Evolutionary conservation across 2,329 filamentous ascomycete genomes (phyloP).

Genomic region (Bipolaris gigantea): DNA sequence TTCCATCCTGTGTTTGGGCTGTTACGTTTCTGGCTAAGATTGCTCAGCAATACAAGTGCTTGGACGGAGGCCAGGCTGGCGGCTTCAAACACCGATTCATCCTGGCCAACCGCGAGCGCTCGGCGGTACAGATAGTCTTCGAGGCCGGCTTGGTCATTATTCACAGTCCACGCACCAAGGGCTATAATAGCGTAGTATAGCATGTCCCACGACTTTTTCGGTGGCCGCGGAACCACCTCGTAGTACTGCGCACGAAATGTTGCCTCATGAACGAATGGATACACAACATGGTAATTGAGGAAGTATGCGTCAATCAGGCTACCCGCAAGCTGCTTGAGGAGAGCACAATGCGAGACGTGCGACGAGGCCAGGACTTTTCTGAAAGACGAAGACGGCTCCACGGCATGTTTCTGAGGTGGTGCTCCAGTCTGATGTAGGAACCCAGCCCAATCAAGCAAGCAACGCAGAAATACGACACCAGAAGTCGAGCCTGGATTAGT

Average conservation of each 20-base stretch:
- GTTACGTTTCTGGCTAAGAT: constrained; percentile 30
- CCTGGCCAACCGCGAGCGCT: constrained; percentile 28
- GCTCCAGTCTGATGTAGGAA: constrained; percentile 28
- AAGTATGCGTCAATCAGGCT: constrained; percentile 31
- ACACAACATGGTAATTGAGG: constrained; percentile 28
- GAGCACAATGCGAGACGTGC: constrained; percentile 27
- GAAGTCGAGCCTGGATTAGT: constrained; percentile 24
- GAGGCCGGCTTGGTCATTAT: constrained; percentile 27
- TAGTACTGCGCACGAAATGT: constrained; percentile 33
- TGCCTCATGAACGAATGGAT: constrained; percentile 32
- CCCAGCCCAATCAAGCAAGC: constrained; percentile 31
- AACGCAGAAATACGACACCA: constrained; percentile 30
- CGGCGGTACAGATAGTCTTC: constrained; percentile 31
- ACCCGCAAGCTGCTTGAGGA: constrained; percentile 24
- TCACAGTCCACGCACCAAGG: constrained; percentile 27
- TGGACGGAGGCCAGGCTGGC: constrained; percentile 29
- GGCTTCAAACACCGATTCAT: constrained; percentile 31
- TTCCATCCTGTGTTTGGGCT: constrained; percentile 33
- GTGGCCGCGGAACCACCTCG: constrained; percentile 28
- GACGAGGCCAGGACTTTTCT: constrained; percentile 22
- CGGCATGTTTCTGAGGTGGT: constrained; percentile 10
- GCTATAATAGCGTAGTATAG: constrained; percentile 29
- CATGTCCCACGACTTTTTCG: constrained; percentile 29
- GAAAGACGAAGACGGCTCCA: constrained; percentile 17
- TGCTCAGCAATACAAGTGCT: constrained; percentile 29